phyloP scores from a whole-genome alignment of 495 filamentous ascomycete species.

The Aspergillus steynii region DNA sequence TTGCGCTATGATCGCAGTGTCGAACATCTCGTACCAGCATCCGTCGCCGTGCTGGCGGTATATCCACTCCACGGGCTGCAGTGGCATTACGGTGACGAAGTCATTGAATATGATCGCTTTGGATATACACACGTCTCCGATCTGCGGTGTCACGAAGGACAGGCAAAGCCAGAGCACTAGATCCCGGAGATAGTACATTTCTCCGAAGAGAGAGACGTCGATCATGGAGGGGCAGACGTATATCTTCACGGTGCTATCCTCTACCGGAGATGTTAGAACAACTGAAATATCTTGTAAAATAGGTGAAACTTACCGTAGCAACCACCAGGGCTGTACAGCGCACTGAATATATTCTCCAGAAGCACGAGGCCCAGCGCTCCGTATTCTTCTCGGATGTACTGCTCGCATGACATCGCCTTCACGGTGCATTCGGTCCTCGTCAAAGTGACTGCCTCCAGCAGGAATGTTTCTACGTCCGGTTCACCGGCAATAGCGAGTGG shows the following conservation, averaged over 20 bases:
- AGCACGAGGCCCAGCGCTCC: not conserved
- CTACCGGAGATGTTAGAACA: not conserved
- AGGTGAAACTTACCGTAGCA: not conserved
- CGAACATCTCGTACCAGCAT: not conserved
- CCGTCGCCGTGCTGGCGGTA: not conserved
- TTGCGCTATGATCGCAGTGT: not conserved
- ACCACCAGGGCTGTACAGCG: not conserved
- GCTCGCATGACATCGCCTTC: not conserved
- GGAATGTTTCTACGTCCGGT: not conserved
- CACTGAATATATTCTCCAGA: not conserved
- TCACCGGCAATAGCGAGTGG: not conserved
- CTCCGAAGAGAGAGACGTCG: not conserved
- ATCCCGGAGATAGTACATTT: not conserved
- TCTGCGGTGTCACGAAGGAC: not conserved
- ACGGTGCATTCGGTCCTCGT: not conserved
- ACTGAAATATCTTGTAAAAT: too few species aligned
- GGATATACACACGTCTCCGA: not conserved
- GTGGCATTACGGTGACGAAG: not conserved
- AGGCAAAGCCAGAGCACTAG: not conserved
- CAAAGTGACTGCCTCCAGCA: not conserved
- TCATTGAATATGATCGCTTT: not conserved
- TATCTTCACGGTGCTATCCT: not conserved
- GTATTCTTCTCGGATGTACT: not conserved
- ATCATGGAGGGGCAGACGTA: not conserved
- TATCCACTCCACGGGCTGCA: not conserved